Evolutionary conservation across 805 yeast species (phyloP).

Genomic region (Kluyveromyces siamensis): DNA sequence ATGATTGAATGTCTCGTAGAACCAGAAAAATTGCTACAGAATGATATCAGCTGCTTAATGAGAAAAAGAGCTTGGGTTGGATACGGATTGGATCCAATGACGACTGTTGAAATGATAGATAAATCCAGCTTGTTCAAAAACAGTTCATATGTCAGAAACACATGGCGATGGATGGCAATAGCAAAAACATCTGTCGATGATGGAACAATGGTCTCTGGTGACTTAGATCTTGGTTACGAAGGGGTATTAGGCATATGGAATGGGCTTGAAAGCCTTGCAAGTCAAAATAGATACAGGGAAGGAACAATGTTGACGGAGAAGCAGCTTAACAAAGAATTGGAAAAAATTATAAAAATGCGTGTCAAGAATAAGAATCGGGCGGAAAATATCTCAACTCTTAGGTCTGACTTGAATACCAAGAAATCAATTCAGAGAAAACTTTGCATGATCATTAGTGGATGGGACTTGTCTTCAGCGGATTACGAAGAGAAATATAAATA

Average conservation of each 20-base stretch:
- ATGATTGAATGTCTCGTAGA: slow-evolving; percentile 22
- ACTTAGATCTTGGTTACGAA: slow-evolving; percentile 72
- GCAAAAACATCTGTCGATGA: slow-evolving; percentile 56
- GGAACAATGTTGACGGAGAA: slow-evolving; percentile 23
- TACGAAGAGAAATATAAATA: slow-evolving; percentile 57
- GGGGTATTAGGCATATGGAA: slow-evolving; percentile 92
- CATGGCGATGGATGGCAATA: slow-evolving; percentile 87
- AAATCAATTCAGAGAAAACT: slow-evolving; percentile 59
- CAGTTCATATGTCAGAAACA: slow-evolving; percentile 52
- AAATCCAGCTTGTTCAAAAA: slow-evolving; percentile 40
- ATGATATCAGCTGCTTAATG: slow-evolving; percentile 69
- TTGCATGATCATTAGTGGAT: slow-evolving; percentile 79
- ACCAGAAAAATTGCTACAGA: slow-evolving; percentile 41
- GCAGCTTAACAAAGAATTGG: slow-evolving; percentile 27
- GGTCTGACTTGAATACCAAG: slow-evolving; percentile 19
- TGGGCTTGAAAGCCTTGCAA: slow-evolving; percentile 45
- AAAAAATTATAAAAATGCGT: slow-evolving; percentile 34
- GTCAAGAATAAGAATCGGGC: slow-evolving; percentile 17
- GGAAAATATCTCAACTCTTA: slow-evolving; percentile 14
- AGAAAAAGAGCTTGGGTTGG: slow-evolving; percentile 63
- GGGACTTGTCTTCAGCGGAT: slow-evolving; percentile 74
- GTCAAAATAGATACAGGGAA: slow-evolving; percentile 39
- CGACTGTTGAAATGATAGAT: slow-evolving; percentile 53
- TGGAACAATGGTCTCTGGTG: slow-evolving; percentile 59
- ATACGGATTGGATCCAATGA: slow-evolving; percentile 60